Percentiles rank a stretch among this genome's conserved stretches.
These are phyloP conservation scores for Closterium sp. DNA, from an alignment of 139 green algal genomes.

Conservation along the genomic window DNA sequence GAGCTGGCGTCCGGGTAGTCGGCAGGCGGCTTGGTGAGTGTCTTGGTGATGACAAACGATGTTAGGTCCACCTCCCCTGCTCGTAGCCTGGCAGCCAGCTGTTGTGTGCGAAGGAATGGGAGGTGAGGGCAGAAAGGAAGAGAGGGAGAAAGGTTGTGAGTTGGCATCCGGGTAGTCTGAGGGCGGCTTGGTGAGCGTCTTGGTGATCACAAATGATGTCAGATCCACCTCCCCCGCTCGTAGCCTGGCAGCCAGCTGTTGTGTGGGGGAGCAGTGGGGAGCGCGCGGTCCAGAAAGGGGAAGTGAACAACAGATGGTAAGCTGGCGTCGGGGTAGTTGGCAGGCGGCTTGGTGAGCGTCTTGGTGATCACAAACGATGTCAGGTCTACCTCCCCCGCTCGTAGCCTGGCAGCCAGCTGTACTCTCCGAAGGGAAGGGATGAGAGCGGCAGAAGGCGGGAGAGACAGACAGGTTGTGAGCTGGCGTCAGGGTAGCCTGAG, in stretches of 20 bases:
- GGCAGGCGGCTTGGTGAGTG: conserved; percentile 89
- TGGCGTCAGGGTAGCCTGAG: conserved; percentile 96
- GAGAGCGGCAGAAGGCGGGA: too few species aligned
- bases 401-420: conserved; percentile 56
- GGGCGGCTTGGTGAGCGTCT: conserved; percentile 92
- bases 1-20: conserved; percentile 92
- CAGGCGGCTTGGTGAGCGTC: conserved; percentile 89
- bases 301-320: too few species aligned
- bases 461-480: conserved; percentile 24
- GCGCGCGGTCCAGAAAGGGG: too few species aligned
- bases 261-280: neutral
- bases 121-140: too few species aligned
- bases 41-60: conserved; percentile 95
- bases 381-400: conserved; percentile 65
- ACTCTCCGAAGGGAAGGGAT: neutral
- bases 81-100: conserved; percentile 57
- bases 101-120: neutral
- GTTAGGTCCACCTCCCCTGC: conserved; percentile 66
- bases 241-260: conserved; percentile 56
- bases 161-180: conserved; percentile 94
- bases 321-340: conserved; percentile 93
- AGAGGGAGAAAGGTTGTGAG: conserved; percentile 8
- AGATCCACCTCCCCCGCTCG: conserved; percentile 66
- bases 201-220: conserved; percentile 92
- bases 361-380: conserved; percentile 94